These are phyloP conservation scores for Talaromyces borbonicus DNA, from an alignment of 495 filamentous ascomycete genomes.

Conservation along the genomic window DNA sequence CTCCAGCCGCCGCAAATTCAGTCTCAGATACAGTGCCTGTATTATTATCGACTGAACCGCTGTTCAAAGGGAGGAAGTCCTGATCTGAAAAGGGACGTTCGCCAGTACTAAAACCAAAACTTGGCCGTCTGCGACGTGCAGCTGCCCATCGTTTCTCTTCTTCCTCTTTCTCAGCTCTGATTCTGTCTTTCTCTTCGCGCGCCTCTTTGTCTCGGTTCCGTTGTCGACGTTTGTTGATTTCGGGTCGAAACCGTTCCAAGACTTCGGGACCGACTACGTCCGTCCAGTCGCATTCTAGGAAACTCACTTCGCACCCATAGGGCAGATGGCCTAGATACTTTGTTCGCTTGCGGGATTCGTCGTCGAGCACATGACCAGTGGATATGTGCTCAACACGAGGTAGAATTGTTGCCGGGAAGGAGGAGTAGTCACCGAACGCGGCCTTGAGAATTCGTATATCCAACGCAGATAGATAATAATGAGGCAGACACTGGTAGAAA, in stretches of 20 bases:
- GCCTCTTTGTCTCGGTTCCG: conserved; percentile 77
- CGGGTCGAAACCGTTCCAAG: conserved; percentile 58
- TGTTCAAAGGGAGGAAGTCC: conserved; percentile 59
- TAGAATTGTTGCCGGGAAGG: conserved; percentile 82
- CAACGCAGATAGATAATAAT: conserved; percentile 87
- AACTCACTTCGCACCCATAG: conserved; percentile 84
- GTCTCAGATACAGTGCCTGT: conserved; percentile 27
- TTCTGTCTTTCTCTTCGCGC: conserved; percentile 81
- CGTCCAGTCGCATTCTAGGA: conserved; percentile 95
- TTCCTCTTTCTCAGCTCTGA: conserved; percentile 78
- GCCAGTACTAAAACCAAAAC: conserved; percentile 19
- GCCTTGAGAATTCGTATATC: conserved; percentile 93
- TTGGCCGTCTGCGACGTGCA: conserved; percentile 37
- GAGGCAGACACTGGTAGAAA: conserved; percentile 84
- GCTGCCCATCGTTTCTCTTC: conserved; percentile 52
- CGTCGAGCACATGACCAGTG: conserved; percentile 83
- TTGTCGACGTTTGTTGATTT: conserved; percentile 71
- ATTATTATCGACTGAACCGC: neutral
- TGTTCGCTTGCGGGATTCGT: conserved; percentile 72
- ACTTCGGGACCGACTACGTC: conserved; percentile 73
- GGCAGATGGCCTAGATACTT: conserved; percentile 91
- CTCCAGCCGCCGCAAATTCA: conserved; percentile 27
- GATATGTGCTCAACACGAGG: conserved; percentile 88
- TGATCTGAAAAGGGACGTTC: conserved; percentile 36
- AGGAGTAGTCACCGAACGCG: conserved; percentile 72